A percentile compares a stretch with the other conserved stretches of the same genome.
These are phyloP conservation scores for Phialophora chinensis DNA, from an alignment of 2,329 filamentous ascomycete species.

Conservation along the genomic window DNA sequence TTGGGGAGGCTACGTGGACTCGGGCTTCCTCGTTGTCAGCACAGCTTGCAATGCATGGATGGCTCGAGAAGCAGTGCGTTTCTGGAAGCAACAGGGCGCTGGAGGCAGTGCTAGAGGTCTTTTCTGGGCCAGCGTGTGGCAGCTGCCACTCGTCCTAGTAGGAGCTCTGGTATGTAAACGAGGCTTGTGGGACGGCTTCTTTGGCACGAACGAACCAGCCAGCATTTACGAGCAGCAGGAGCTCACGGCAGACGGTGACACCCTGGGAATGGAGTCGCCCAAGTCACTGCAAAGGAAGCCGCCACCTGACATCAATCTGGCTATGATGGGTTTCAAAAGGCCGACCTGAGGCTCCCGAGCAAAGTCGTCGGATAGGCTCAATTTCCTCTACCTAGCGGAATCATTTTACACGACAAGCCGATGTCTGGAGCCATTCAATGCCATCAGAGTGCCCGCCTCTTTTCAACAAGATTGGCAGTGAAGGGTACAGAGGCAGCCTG, in stretches of 20 bases:
- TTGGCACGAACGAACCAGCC: constrained; percentile 62
- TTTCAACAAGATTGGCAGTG: neutral
- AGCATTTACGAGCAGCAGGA: constrained; percentile 65
- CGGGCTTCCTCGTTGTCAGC: constrained; percentile 81
- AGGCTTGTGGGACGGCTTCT: constrained; percentile 85
- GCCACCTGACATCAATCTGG: constrained; percentile 28
- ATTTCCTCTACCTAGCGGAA: neutral
- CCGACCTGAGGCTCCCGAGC: constrained; percentile 25
- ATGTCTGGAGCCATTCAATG: neutral
- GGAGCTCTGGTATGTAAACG: constrained; percentile 92
- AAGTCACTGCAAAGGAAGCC: constrained; percentile 13
- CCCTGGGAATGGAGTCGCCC: constrained; percentile 32
- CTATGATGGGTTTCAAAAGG: constrained; percentile 38
- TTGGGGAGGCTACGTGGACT: constrained; percentile 80
- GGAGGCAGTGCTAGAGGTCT: constrained; percentile 80
- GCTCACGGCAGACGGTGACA: constrained; percentile 40
- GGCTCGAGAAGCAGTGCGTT: constrained; percentile 75
- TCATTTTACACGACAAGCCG: neutral
- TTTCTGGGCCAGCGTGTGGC: constrained; percentile 99
- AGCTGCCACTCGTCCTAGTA: constrained; percentile 86
- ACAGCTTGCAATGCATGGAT: constrained; percentile 86
- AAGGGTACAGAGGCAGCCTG: neutral
- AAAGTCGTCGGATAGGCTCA: neutral
- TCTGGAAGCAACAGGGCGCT: constrained; percentile 79
- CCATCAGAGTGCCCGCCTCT: neutral